A percentile compares a stretch with the other conserved stretches of the same genome.
These are phyloP conservation scores for Dryas integrifolia DNA, from an alignment of 331 rosid species.

Conservation along the genomic window DNA sequence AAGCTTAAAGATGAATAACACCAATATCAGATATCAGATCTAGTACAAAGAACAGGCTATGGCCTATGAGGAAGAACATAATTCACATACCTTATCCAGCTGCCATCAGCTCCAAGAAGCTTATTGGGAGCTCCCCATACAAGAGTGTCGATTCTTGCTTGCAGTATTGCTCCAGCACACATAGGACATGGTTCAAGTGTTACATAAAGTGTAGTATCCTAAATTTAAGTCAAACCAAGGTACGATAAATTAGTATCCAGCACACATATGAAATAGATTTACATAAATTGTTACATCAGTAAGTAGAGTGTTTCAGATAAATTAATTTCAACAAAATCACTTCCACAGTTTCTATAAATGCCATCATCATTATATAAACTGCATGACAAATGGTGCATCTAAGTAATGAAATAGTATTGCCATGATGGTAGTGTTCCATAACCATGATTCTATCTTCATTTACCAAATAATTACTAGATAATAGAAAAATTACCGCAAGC, in stretches of 20 bases:
- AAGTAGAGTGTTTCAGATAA: background rate
- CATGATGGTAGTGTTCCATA: too few species aligned
- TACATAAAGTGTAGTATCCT: constrained; percentile 79
- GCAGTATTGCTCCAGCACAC: constrained; percentile 98
- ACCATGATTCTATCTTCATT: too few species aligned
- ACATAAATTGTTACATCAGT: too few species aligned
- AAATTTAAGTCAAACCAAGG: constrained; percentile 28
- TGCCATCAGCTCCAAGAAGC: constrained; percentile 99
- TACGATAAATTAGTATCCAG: constrained; percentile 8
- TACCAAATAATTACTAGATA: background rate
- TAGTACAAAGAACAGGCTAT: background rate
- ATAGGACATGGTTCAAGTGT: constrained; percentile 97
- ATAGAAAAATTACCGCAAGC: constrained; percentile 66
- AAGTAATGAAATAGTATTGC: too few species aligned
- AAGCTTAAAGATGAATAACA: background rate
- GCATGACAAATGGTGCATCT: background rate
- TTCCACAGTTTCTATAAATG: background rate
- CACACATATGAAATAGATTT: too few species aligned
- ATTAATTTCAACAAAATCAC: background rate
- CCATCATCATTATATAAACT: background rate
- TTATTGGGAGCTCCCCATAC: constrained; percentile 99
- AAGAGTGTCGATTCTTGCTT: constrained; percentile 70
- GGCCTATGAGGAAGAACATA: background rate
- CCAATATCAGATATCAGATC: background rate
- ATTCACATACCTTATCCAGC: constrained; percentile 81